Conservation (phyloP, 73 alveolate species). For the Blepharisma japonicum region DNA sequence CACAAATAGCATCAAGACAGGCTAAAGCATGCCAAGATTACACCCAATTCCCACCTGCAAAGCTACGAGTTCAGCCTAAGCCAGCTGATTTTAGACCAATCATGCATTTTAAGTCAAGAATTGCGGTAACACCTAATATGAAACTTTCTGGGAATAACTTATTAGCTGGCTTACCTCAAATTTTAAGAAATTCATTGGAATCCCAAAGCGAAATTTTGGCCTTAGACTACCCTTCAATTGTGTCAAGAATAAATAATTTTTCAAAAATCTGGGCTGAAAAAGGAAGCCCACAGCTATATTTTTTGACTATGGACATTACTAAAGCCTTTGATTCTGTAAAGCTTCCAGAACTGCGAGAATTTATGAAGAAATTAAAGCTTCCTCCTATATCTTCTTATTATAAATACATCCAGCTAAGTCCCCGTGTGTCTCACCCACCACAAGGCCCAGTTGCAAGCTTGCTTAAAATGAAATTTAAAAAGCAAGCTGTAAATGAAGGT, state of each 20-base stretch:
- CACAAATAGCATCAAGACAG: not conserved
- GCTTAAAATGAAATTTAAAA: conserved; percentile 13
- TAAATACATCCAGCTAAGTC: conserved; percentile 7
- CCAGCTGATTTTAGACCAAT: conserved; percentile 13
- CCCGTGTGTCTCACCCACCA: not conserved
- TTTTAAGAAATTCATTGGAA: not conserved
- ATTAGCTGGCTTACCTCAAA: not conserved
- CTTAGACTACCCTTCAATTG: not conserved
- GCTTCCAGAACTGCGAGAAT: not conserved
- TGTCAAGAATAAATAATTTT: not conserved
- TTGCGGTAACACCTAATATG: not conserved
- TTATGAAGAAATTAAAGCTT: not conserved
- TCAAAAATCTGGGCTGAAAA: not conserved
- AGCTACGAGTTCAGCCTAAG: conserved; percentile 17
- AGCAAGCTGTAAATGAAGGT: not conserved
- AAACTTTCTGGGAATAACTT: conserved; percentile 7
- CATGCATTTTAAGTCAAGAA: conserved; percentile 17
- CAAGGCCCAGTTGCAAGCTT: not conserved
- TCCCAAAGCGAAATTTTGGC: not conserved
- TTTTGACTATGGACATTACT: conserved; percentile 22
- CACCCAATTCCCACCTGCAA: conserved; percentile 16
- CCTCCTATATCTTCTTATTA: conserved; percentile 16
- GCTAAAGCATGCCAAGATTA: not conserved
- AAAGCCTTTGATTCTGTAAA: conserved; percentile 27
- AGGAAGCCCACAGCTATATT: conserved; percentile 24